Base-by-base conservation (phyloP, 371 early-diverging fungal genomes). In the Mortierella sp. region DNA sequence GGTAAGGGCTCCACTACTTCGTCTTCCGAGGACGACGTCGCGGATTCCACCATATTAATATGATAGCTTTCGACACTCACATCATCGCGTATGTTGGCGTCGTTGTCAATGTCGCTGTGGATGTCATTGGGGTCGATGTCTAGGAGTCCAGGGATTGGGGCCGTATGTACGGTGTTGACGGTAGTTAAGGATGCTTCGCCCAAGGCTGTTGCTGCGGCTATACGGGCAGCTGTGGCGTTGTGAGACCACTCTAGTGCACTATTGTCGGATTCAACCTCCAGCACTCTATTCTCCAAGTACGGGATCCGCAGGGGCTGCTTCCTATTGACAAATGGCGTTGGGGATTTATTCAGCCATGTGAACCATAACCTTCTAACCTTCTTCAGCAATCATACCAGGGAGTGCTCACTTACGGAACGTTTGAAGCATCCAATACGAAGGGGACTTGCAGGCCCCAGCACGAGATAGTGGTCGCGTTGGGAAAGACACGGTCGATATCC, bases 301-400 rank as follows among this genome's bases (percentile, higher is more conserved):
- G 69, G 65, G 49, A 74, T 74, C 31, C 76, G 55, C 30, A 74
- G 53, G 2, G 76, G 76, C 21, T 63, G 60, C 19, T 69, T 74
- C 6, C 76, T 74, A 50, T 39, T 18, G 16, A 2, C 30, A 26
- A 53, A 7, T 26, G 28, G 30, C 13, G 26, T 34, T 1, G 46
- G 14, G 45, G 42, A 30, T 23, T 23, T 21, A 54, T 21, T 7
- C 23, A n/a, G 4, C 19, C 19, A 19, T 19, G 34, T 34, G 7
- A 34, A 34, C 34, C 10, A 34, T 34, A n/a, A n/a, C n/a, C n/a
- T n/a, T n/a, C n/a, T n/a, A n/a, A n/a, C n/a, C n/a, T n/a, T n/a
- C n/a, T n/a, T n/a, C n/a, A n/a, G n/a, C n/a, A n/a, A n/a, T 39
- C 39, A 39, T 39, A 14, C 2, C 21, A 43, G 54, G 24, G 4